Conservation (phyloP, 768 basidiomycete species). For the Rhizopogon rudus region DNA sequence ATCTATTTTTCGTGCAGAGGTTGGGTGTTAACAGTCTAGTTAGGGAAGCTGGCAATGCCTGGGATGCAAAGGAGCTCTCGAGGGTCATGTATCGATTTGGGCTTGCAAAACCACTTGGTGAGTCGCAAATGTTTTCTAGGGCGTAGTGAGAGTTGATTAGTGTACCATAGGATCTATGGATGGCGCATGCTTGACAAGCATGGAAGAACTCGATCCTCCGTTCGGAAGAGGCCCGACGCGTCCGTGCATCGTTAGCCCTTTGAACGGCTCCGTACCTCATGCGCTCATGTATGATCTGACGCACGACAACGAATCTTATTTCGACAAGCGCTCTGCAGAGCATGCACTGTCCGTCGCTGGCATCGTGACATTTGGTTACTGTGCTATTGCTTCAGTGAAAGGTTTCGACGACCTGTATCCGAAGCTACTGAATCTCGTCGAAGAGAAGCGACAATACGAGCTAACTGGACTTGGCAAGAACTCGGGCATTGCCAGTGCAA, state of each 20-base stretch:
- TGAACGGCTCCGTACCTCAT: constrained; percentile 86
- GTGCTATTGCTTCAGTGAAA: constrained; percentile 89
- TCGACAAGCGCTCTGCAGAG: constrained; percentile 88
- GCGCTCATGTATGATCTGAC: constrained; percentile 94
- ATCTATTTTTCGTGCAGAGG: constrained; percentile 84
- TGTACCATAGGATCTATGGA: constrained; percentile 81
- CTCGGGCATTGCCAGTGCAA: constrained; percentile 54
- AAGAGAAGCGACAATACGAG: constrained; percentile 78
- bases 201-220: constrained; percentile 75
- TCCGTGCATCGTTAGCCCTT: constrained; percentile 67
- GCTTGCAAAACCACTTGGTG: constrained; percentile 88
- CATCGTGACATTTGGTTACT: constrained; percentile 85
- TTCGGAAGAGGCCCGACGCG: constrained; percentile 78
- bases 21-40: constrained; percentile 93
- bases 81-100: constrained; percentile 87
- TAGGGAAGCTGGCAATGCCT: constrained; percentile 90
- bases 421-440: constrained; percentile 85
- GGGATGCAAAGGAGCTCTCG: constrained; percentile 87
- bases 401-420: constrained; percentile 98
- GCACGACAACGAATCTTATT: constrained; percentile 93
- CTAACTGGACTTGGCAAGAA: constrained; percentile 49
- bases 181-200: constrained; percentile 70
- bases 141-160: background rate
- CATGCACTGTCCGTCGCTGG: constrained; percentile 94
- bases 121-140: constrained; percentile 15